A percentile compares a stretch with the other conserved stretches of the same genome.
Evolutionary conservation across 495 filamentous ascomycete species (phyloP).

Genomic region (Thozetella sp.): DNA sequence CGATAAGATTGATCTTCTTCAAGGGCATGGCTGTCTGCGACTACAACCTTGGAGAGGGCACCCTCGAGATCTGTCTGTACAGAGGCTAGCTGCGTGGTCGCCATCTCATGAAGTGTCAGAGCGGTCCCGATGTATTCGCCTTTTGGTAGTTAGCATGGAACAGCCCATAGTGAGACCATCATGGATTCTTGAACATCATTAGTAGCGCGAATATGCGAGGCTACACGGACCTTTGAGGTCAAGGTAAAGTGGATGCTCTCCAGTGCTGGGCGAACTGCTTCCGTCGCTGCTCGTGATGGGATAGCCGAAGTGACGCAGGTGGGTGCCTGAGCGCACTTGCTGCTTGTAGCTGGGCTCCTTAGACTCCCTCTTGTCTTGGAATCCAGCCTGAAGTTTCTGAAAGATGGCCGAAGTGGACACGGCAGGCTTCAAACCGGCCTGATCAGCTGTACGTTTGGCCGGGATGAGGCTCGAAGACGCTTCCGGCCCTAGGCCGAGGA

Average conservation of each 20-base stretch:
- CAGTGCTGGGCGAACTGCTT: too few species aligned
- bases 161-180: neutral
- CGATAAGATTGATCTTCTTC: conserved; percentile 9
- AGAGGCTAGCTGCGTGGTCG: conserved; percentile 16
- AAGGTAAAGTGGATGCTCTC: too few species aligned
- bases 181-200: too few species aligned
- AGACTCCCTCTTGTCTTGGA: conserved; percentile 3
- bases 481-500: too few species aligned
- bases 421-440: neutral
- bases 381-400: conserved; percentile 11
- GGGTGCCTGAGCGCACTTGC: too few species aligned
- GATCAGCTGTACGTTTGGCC: neutral
- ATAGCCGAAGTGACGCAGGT: too few species aligned
- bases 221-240: too few species aligned
- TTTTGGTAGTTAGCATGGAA: neutral
- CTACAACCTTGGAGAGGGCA: conserved; percentile 6
- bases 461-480: too few species aligned
- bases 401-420: conserved; percentile 2
- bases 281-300: too few species aligned
- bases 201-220: too few species aligned
- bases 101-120: conserved; percentile 10
- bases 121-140: conserved; percentile 19
- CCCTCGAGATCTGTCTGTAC: conserved; percentile 13
- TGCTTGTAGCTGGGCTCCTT: too few species aligned
- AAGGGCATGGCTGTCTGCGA: conserved; percentile 17